Base-by-base conservation (phyloP, 2,329 filamentous ascomycete species). In the Juglanconis juglandina region DNA sequence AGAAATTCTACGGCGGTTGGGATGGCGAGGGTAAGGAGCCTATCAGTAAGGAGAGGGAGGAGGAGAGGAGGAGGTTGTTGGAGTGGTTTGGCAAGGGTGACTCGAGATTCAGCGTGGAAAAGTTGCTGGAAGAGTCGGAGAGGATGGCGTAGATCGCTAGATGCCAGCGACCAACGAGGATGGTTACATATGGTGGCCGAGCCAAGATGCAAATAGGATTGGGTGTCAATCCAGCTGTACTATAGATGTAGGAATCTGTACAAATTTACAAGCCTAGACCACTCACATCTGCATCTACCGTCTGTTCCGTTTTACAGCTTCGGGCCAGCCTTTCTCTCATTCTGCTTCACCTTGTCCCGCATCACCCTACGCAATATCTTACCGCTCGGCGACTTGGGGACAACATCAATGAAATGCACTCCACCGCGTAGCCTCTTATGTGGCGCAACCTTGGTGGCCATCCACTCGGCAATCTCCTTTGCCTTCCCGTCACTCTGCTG, bases 91-190 rank as follows among this genome's bases (percentile, higher is more conserved):
- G 84, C 1, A 81, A 78, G 30, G 95, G 94, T 0, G 92, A 96
- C 75, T 77, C 77, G 60, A 80, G 80, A 56, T 99, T 99, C 72
- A 91, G 85, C 66, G 82, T 99, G 6, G 90, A 97, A 73, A 87
- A 88, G 73, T 73, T 99, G 70, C 75, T 99, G 63, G 91, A 96
- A 66, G 94, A 98, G 80, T 88, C 91, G 0, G 93, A 98, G 82
- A 91, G 87, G 75, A 77, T 96, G 70, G 83, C 77, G 55, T 86
- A 71, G 71, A 17, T 44, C 35, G 39, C 6, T 50, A 13, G 39
- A 9, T 14, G n/a, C n/a, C n/a, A n/a, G n/a, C n/a, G n/a, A 32
- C 8, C 17, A 13, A 24, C 35, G 35, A 30, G 37, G 42, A 53
- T 51, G 44, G 60, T 55, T 61, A 56, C 48, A 48, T 46, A 14